Evolutionary conservation across 108 stramenopile genomes (phyloP).

Genomic region (Asterionellopsis glacialis): DNA sequence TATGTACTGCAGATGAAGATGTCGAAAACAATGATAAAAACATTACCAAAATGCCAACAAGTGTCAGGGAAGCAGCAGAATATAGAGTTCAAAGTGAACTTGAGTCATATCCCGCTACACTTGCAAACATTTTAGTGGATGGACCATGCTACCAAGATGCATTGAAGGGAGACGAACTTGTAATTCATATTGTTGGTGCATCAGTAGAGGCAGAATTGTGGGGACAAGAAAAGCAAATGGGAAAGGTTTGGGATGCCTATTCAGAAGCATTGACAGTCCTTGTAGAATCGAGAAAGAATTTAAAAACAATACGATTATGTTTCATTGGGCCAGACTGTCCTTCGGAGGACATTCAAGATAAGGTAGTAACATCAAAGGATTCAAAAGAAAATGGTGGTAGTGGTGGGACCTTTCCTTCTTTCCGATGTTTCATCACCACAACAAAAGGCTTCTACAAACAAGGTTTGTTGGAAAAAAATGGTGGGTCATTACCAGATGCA

Average conservation of each 20-base stretch:
- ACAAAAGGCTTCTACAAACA: slow-evolving; percentile 23
- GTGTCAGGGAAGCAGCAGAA: slow-evolving; percentile 39
- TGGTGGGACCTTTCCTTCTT: slow-evolving; percentile 2
- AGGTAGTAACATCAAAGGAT: slow-evolving; percentile 21
- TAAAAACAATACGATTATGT: slow-evolving; percentile 41
- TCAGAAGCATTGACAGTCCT: slow-evolving; percentile 78
- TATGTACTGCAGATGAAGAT: slow-evolving; percentile 78
- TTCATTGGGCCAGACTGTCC: slow-evolving; percentile 83
- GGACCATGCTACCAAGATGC: slow-evolving; percentile 50
- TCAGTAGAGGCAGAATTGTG: slow-evolving; percentile 78
- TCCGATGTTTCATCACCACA: slow-evolving; percentile 18
- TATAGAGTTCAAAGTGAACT: slow-evolving; percentile 74
- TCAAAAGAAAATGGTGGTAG: slow-evolving; percentile 29
- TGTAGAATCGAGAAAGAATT: slow-evolving; percentile 18
- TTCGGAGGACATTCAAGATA: slow-evolving; percentile 13
- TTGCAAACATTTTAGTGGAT: slow-evolving; percentile 67
- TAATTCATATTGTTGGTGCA: slow-evolving; percentile 79
- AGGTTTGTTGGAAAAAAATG: slow-evolving; percentile 10
- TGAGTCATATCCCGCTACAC: slow-evolving; percentile 85
- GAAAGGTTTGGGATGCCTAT: slow-evolving; percentile 49
- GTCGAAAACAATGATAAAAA: slow-evolving; percentile 34
- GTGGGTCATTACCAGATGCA: slow-evolving; percentile 18
- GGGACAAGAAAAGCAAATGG: slow-evolving; percentile 34
- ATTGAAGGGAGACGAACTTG: slow-evolving; percentile 28
- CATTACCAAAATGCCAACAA: neutral